Evolutionary conservation across 768 basidiomycete species (phyloP), one percentile per base, ranked within the genome.

Genomic region (Lactarius indigo): DNA sequence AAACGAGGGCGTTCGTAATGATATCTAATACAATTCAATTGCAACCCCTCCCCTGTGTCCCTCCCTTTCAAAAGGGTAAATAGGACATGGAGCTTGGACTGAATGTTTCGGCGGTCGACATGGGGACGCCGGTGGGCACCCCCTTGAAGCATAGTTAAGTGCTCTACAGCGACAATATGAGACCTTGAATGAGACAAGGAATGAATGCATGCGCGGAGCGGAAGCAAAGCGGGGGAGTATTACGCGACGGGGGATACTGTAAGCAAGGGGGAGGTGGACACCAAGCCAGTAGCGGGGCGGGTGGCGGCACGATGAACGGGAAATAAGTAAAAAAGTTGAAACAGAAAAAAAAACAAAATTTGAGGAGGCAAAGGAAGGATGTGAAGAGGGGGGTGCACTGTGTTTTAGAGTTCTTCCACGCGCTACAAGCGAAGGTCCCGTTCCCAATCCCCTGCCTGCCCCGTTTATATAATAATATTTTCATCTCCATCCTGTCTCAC

Each of bases 391-490:
- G 35, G 12, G 63, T 61, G 63, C 61, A 67, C 66, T 47, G 37
- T 30, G 56, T 54, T 54, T 55, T 63, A 64, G 66, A 67, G 65
- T 63, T 66, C 56, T 42, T 44, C 35, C 62, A 67, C 50, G 62
- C 62, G 66, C 61, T 41, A 44, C 66, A 64, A 68, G 57, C 66
- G 66, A 68, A 64, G 26, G 18, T 62, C 65, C 56, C 56, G 57
- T 31, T 58, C 60, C 61, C 63, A 54, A 61, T n/a, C 42, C 59
- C 44, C 44, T 50, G 5, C 52, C 23, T 31, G 17, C 35, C 66
- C 66, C 62, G 60, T 68, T 68, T 68, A 68, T 68, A 68, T 68
- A 68, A 63, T 64, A 67, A 56, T 66, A 62, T 57, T 59, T 67
- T 57, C 52, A 39, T 20, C 60, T 44, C 28, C 52, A 3, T 42